Base-by-base conservation (phyloP, 2,329 filamentous ascomycete genomes). In the Penicillium sp. region DNA sequence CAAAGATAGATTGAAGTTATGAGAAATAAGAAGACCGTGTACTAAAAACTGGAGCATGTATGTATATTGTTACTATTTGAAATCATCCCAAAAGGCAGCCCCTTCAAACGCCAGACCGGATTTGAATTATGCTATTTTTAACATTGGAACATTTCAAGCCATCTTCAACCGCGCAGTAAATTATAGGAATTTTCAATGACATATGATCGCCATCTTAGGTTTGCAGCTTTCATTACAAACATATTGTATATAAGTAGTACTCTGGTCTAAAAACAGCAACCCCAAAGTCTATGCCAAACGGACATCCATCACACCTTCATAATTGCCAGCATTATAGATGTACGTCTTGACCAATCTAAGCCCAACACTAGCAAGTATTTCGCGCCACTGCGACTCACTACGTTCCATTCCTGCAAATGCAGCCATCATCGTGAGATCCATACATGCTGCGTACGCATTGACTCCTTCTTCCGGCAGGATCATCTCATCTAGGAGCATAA, bases 401-500 rank as follows among this genome's bases (percentile, higher is more conserved):
- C 74, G 63, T 60, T 77, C 72, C 35, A 60, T 62, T 0, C 65
- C 64, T 2, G 61, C 71, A 12, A 74, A 60, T 0, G 59, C 55
- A 3, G 65, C 40, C 64, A 73, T 69, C 71, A 77, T 74, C 3
- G 59, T 64, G 6, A 77, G 26, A 56, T 77, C 74, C 18, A 70
- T 56, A 20, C 61, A 60, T 0, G 67, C 57, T 0, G 69, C 65
- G 45, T 69, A 58, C 61, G 60, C 68, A 23, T 65, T 60, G 1
- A 63, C 69, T 2, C 65, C 65, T 7, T 28, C 55, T 24, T 73
- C 59, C 4, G 74, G 71, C 1, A 77, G 53, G 3, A 76, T 68
- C 42, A 73, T 66, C 23, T 78, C 76, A 47, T 75, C 70, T 47
- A 78, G 71, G n/a, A 78, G 55, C n/a, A 78, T 65, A 12, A 64